Evolutionary conservation across 2,329 filamentous ascomycete species (phyloP).

Genomic region (Aspergillus sp.): DNA sequence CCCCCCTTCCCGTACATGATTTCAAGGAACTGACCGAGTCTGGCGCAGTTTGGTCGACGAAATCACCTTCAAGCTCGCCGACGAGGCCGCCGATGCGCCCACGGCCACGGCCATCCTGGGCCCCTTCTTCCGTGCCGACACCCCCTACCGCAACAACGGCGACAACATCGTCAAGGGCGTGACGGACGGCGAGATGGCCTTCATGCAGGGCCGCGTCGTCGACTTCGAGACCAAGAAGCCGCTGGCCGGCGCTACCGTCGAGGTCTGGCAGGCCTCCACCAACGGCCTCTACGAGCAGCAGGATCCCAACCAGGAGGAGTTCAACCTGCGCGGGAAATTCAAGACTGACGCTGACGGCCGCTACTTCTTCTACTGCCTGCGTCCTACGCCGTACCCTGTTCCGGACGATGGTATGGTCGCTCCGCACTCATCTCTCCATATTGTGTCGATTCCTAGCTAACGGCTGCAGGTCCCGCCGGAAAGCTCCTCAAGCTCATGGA

Average conservation of each 20-base stretch:
- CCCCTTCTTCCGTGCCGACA: constrained; percentile 76
- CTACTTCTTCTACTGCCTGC: constrained; percentile 62
- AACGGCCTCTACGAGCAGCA: constrained; percentile 74
- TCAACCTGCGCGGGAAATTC: constrained; percentile 73
- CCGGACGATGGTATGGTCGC: constrained; percentile 48
- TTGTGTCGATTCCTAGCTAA: not conserved
- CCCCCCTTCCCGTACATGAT: not conserved
- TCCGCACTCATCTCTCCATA: not conserved
- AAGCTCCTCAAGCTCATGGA: constrained; percentile 59
- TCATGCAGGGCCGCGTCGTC: constrained; percentile 64
- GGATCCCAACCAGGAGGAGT: constrained; percentile 66
- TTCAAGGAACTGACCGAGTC: constrained; percentile 3
- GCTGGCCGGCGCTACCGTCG: constrained; percentile 64
- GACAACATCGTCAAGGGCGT: constrained; percentile 59
- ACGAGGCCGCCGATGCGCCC: constrained; percentile 52
- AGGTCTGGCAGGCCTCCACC: constrained; percentile 77
- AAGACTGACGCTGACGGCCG: constrained; percentile 63
- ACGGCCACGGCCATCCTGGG: constrained; percentile 80
- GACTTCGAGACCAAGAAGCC: constrained; percentile 62
- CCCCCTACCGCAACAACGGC: constrained; percentile 69
- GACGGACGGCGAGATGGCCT: constrained; percentile 54
- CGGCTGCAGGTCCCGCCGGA: constrained; percentile 52
- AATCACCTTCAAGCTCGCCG: constrained; percentile 68
- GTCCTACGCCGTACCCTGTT: constrained; percentile 59
- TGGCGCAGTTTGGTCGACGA: constrained; percentile 66